Percentiles rank a stretch among this genome's conserved stretches.
phyloP scores from a whole-genome alignment of 768 basidiomycete genomes.

The Lenzites betulinus region DNA sequence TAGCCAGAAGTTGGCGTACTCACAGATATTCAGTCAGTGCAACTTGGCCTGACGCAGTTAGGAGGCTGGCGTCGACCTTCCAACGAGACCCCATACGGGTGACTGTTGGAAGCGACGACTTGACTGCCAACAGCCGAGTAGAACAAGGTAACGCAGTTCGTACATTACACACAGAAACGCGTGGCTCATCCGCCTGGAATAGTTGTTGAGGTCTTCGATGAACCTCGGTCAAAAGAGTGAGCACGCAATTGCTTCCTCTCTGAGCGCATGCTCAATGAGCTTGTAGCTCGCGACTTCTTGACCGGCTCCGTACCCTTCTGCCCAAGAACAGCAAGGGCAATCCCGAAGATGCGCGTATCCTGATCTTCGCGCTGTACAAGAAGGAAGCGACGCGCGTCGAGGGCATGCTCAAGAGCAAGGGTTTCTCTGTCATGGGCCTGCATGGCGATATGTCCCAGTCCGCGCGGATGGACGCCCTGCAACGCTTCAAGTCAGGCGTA shows the following conservation, averaged over 20 bases:
- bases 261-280: neutral
- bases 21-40: slow-evolving; percentile 75
- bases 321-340: slow-evolving; percentile 64
- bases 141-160: slow-evolving; percentile 53
- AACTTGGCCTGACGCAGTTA: slow-evolving; percentile 96
- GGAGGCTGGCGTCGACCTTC: slow-evolving; percentile 86
- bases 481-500: slow-evolving; percentile 82
- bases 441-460: slow-evolving; percentile 92
- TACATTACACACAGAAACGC: neutral
- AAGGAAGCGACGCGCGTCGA: slow-evolving; percentile 95
- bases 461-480: slow-evolving; percentile 81
- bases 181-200: neutral
- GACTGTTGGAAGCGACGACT: slow-evolving; percentile 93
- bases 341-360: slow-evolving; percentile 63
- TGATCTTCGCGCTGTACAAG: slow-evolving; percentile 97
- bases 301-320: slow-evolving; percentile 53
- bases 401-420: slow-evolving; percentile 69
- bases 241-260: slow-evolving; percentile 30
- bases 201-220: slow-evolving; percentile 88
- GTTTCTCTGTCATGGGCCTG: slow-evolving; percentile 77
- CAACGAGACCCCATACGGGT: slow-evolving; percentile 82
- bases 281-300: slow-evolving; percentile 60
- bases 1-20: neutral
- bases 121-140: slow-evolving; percentile 93
- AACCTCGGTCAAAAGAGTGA: slow-evolving; percentile 83